Evolutionary conservation across 176 grass and related monocot genomes (phyloP), one percentile per base, ranked within the genome.

Genomic region (Oryza meyeriana): DNA sequence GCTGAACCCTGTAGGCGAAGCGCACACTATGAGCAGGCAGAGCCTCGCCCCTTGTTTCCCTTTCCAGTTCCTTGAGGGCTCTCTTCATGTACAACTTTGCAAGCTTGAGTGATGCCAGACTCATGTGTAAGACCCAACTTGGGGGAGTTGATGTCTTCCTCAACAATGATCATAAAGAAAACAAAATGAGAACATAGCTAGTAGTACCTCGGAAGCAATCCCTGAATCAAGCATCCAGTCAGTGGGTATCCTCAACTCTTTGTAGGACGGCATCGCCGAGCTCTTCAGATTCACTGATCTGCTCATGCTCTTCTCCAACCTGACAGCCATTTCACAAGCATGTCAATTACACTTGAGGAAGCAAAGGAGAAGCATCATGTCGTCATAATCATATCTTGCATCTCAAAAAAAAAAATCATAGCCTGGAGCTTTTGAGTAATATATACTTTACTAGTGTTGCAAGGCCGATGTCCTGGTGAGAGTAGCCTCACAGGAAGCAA

Each of bases 141-240:
- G n/a, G n/a, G 52, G 8, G 18, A 57, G 8, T 57, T 57, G 6
- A 57, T 24, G 52, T 10, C 22, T 57, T 20, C 52, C 52, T 57
- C 52, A 89, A 80, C 34, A 85, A 48, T 64, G 40, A 42, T 68
- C 27, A 45, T 35, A 33, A 30, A 6, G 16, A 55, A 7, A 42
- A 1, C 4, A 29, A 8, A 66, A 6, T 12, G 20, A 13, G 2
- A 27, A 73, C 18, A 45, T 61, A 36, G 40, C 24, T 79, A 94
- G 52, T n/a, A n/a, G n/a, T 57, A 57, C 92, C 92, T 93, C 94
- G 40, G 84, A 86, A 47, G 84, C 79, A 40, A 98, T 88, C 71
- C 92, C 95, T 45, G 92, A 91, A 69, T 98, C 95, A 22, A 91
- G 92, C 92, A 98, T 93, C 95, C 95, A 98, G 72, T 98, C 88